Conservation (phyloP, 305 asterid genomes). For the Fraxinus baroniana region DNA sequence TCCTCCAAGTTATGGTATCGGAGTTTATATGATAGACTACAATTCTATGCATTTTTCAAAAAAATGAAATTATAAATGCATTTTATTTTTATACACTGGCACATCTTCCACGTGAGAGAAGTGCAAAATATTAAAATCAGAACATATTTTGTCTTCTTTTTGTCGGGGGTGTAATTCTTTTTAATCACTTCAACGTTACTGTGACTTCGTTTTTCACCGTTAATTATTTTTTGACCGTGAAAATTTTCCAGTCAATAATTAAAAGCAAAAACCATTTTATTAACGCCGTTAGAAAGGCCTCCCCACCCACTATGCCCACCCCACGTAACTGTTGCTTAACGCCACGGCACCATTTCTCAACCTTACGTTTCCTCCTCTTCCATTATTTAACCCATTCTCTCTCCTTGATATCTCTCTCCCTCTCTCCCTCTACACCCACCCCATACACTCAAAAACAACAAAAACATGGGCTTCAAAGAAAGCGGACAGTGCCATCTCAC, state of each 20-base stretch:
- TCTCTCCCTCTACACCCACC: slow-evolving; percentile 12
- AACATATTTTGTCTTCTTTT: too few relatives aligned
- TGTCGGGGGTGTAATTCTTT: neutral
- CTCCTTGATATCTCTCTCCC: slow-evolving; percentile 3
- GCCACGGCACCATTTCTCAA: slow-evolving; percentile 40
- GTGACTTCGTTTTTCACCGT: neutral
- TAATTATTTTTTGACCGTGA: neutral
- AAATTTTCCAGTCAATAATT: neutral
- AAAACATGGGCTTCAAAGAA: slow-evolving; percentile 39
- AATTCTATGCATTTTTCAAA: neutral
- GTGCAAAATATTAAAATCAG: too few relatives aligned
- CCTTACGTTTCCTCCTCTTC: slow-evolving; percentile 30
- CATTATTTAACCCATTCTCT: slow-evolving; percentile 16
- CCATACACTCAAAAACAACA: neutral
- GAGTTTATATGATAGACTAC: too few relatives aligned
- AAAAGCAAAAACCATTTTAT: too few relatives aligned
- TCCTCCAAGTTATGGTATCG: neutral
- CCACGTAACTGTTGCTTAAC: slow-evolving; percentile 40
- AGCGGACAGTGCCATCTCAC: slow-evolving; percentile 26
- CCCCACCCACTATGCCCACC: neutral
- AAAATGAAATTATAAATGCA: neutral
- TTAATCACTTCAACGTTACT: too few relatives aligned
- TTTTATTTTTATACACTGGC: neutral
- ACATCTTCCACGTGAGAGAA: neutral
- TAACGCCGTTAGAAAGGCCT: too few relatives aligned